Base-by-base conservation (phyloP, 352 stramenopile genomes). In the Thalassiosira exigua region DNA sequence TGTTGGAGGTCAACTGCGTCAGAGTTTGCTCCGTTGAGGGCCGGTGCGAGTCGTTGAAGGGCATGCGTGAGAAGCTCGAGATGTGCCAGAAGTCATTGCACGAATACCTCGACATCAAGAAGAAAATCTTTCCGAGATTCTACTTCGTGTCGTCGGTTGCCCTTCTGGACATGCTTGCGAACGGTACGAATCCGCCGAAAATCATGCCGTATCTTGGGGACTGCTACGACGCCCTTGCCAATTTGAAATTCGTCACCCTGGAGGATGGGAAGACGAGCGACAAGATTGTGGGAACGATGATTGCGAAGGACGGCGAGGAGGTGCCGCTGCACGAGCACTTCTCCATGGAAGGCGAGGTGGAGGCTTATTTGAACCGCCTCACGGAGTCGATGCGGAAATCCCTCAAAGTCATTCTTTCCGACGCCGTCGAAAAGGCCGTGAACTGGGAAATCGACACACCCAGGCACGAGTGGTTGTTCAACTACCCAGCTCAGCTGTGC, bases 161-260 rank as follows among this genome's bases (percentile, higher is more conserved):
- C 22, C 75, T 98, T 29, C 90, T 98, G 1, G 95, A 98, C 65
- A 98, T 98, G 68, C 82, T 98, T 19, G 96, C 95, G 0, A 98
- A 98, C 81, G 96, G 96, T 3, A 98, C 95, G 74, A 98, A 98
- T 69, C 96, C 97, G 1, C 96, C 96, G 71, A 98, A 98, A 83
- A 98, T 99, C 84, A 97, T 98, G 94, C 95, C 95, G 14, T 98
- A 98, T 76, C 86, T 99, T 4, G 94, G 95, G 12, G 96, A 98
- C 83, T 99, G 97, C 88, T 99, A 98, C 70, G 97, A 98, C 82
- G 97, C 96, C 12, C 83, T 99, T 2, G 96, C 86, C 26, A 91
- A 94, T 69, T 75, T 94, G 36, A 84, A 80, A 9, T 94, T 94
- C 72, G 72, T 94, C 30, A 85, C 81, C 7, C 50, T 77, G 7